phyloP scores from a whole-genome alignment of 345 rosid species.

The Geranium brycei region DNA sequence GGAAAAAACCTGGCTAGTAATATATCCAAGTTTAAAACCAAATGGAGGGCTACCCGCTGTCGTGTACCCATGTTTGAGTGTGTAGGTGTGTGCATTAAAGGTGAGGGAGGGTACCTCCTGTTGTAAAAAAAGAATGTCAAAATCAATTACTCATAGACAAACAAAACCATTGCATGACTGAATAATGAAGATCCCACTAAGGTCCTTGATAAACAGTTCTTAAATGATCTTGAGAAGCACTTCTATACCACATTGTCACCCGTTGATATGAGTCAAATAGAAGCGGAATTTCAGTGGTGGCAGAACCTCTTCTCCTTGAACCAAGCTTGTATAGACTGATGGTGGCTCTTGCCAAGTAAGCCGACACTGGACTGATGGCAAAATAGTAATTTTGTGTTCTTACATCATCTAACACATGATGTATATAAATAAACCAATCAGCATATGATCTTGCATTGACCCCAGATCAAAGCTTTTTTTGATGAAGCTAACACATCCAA shows the following conservation, averaged over 20 bases:
- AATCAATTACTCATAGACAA: not conserved
- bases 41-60: too few relatives aligned
- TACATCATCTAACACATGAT: not conserved
- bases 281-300: not conserved
- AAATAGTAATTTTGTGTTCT: conserved; percentile 1
- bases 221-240: conserved; percentile 5
- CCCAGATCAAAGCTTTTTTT: conserved; percentile 21
- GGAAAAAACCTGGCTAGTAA: too few relatives aligned
- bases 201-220: not conserved
- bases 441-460: conserved; percentile 11
- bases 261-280: too few relatives aligned
- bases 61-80: too few relatives aligned
- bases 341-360: conserved; percentile 3
- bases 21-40: too few relatives aligned
- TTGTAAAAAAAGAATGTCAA: not conserved
- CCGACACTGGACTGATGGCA: not conserved
- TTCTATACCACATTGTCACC: not conserved
- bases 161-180: not conserved
- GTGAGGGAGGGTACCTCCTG: too few relatives aligned
- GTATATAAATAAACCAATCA: conserved; percentile 7
- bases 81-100: too few relatives aligned
- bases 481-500: conserved; percentile 13
- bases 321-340: conserved; percentile 2
- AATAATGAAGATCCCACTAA: not conserved
- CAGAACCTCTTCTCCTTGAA: conserved; percentile 2